Evolutionary conservation across 768 basidiomycete species (phyloP).

Genomic region (Crassisporium funariophilum): DNA sequence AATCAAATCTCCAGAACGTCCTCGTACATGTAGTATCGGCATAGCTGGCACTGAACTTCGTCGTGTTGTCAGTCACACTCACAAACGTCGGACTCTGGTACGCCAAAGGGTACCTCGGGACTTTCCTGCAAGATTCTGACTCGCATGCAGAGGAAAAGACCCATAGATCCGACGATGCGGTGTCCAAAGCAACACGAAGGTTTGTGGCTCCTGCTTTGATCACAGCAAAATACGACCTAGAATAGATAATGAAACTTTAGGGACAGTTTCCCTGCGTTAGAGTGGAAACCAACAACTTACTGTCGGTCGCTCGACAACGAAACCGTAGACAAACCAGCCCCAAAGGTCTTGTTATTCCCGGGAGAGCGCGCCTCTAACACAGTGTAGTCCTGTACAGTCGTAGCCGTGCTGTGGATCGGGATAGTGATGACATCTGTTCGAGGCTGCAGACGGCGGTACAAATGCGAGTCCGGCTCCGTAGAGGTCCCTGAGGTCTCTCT

Average conservation of each 20-base stretch:
- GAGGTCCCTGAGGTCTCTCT: too few relatives aligned
- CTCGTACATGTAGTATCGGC: conserved; percentile 69
- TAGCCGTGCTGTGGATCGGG: conserved; percentile 27
- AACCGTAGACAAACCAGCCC: conserved; percentile 45
- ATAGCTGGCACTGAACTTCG: conserved; percentile 60
- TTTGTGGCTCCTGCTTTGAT: conserved; percentile 61
- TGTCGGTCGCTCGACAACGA: conserved; percentile 48
- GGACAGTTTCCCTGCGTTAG: not conserved
- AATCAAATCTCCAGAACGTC: not conserved
- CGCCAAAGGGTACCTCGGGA: conserved; percentile 71
- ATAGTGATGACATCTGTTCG: conserved; percentile 31
- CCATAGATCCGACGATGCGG: conserved; percentile 77
- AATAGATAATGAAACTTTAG: conserved; percentile 8
- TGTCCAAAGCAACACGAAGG: conserved; percentile 74
- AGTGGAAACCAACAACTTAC: conserved; percentile 30
- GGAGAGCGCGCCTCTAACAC: conserved; percentile 19
- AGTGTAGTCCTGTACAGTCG: not conserved
- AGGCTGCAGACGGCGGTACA: too few relatives aligned
- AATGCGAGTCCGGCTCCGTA: too few relatives aligned
- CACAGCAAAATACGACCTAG: conserved; percentile 69
- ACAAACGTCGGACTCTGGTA: conserved; percentile 70
- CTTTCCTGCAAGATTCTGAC: conserved; percentile 50
- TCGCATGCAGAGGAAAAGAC: conserved; percentile 64
- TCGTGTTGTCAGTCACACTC: conserved; percentile 61
- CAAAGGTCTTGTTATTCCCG: conserved; percentile 30